Conservation (phyloP, 2,329 filamentous ascomycete genomes). For the Cercospora berteroae region DNA sequence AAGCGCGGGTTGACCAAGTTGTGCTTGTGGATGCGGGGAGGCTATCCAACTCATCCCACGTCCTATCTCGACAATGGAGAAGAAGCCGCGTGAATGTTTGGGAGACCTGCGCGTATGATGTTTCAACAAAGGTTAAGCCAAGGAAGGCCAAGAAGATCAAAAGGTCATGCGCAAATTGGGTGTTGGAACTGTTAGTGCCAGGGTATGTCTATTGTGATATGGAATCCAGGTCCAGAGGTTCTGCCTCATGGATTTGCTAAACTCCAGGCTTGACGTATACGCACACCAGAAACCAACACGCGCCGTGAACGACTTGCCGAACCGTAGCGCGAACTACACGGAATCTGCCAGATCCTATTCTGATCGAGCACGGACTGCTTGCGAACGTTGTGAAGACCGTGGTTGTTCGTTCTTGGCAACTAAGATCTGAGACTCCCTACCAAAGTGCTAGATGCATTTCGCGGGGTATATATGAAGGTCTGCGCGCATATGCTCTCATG, state of each 20-base stretch:
- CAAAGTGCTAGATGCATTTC: neutral
- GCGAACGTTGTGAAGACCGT: neutral
- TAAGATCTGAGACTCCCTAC: neutral
- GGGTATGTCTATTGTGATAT: neutral
- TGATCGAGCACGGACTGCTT: neutral
- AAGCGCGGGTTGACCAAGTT: neutral
- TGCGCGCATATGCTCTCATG: neutral
- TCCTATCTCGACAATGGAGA: constrained; percentile 21
- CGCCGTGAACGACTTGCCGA: neutral
- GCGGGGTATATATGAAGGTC: neutral
- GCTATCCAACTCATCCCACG: too few species aligned
- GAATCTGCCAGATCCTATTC: neutral
- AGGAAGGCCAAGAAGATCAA: neutral
- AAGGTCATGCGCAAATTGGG: neutral
- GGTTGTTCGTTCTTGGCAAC: neutral
- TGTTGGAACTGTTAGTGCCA: neutral
- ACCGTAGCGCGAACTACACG: neutral
- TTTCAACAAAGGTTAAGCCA: neutral
- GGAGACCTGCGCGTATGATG: neutral
- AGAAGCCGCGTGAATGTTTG: constrained; percentile 19
- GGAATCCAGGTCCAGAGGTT: neutral
- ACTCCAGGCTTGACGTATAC: neutral
- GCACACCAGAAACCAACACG: neutral
- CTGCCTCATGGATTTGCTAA: neutral
- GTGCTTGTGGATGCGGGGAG: too few species aligned